phyloP scores from a whole-genome alignment of 75 land plant species.

The Adiantum capillusveneris region DNA sequence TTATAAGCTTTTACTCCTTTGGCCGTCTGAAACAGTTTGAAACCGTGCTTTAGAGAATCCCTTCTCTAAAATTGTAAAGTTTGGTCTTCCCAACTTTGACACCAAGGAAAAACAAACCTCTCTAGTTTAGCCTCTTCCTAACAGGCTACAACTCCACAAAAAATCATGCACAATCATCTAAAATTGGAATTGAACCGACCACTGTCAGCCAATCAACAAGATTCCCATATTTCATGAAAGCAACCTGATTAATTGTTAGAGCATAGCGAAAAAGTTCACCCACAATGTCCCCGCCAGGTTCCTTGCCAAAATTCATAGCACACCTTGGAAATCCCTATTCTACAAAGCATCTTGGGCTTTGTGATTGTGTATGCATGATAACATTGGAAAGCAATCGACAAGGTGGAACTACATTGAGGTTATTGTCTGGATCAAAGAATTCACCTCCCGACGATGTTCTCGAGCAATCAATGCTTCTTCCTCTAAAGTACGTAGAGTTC shows the following conservation, averaged over 20 bases:
- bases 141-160: neutral
- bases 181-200: neutral
- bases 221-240: too few relatives aligned
- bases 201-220: too few relatives aligned
- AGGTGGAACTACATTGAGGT: neutral
- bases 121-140: neutral
- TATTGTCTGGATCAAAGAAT: neutral
- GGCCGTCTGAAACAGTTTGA: conserved; percentile 48
- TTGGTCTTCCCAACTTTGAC: too few relatives aligned
- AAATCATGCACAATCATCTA: neutral
- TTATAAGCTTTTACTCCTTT: conserved; percentile 80
- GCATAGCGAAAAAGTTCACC: too few relatives aligned
- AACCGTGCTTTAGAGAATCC: too few relatives aligned
- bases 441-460: conserved; percentile 86
- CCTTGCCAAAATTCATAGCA: neutral
- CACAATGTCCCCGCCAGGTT: neutral
- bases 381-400: neutral
- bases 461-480: conserved; percentile 73
- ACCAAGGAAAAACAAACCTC: neutral
- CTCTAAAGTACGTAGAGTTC: conserved; percentile 71
- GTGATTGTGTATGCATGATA: neutral
- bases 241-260: too few relatives aligned
- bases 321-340: neutral
- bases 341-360: neutral
- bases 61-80: too few relatives aligned